Evolutionary conservation across 2,329 filamentous ascomycete species (phyloP), one percentile per base, ranked within the genome.

Genomic region (Sphaerulina musiva): DNA sequence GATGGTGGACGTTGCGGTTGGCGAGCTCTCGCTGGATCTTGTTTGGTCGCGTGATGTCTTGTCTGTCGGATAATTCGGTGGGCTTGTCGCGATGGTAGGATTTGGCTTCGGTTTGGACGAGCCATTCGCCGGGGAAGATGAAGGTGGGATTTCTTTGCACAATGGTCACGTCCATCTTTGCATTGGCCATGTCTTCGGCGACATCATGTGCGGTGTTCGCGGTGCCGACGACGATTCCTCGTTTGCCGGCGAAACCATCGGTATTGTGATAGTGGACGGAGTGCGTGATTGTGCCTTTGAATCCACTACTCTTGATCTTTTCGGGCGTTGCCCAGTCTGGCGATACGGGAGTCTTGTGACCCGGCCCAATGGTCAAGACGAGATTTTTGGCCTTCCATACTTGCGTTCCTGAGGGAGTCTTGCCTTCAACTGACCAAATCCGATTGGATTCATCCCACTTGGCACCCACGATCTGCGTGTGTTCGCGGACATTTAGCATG

Each of bases 181-280:
- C 71, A 20, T 72, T 68, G 38, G 70, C 67, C 69, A 76, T 77
- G 61, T 78, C 74, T 61, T 76, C 70, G 2, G 75, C 73, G 23
- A 78, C 70, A 59, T 78, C 75, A 62, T 78, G 75, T 1, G 71
- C 75, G 0, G 74, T 76, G 58, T 78, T 78, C 48, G 72, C 77
- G 14, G 71, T 72, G 26, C 76, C 76, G 12, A 79, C 65, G 1
- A 79, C 71, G 32, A 78, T 60, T 4, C 71, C 75, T 32, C 68
- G 68, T 51, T 76, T 76, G 29, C 73, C 73, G 17, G 65, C 65
- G 63, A 66, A 73, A 4, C 51, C 43, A 8, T 60, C 59, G 12
- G 70, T 60, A 40, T 64, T 66, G n/a, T 59, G 66, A 55, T 73
- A 74, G 1, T 65, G 55, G 4, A 62, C 65, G 0, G 69, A 68